Percentiles rank a stretch among this genome's conserved stretches.
Evolutionary conservation across 2,329 filamentous ascomycete genomes (phyloP).

Genomic region (Penicillium digitatum): DNA sequence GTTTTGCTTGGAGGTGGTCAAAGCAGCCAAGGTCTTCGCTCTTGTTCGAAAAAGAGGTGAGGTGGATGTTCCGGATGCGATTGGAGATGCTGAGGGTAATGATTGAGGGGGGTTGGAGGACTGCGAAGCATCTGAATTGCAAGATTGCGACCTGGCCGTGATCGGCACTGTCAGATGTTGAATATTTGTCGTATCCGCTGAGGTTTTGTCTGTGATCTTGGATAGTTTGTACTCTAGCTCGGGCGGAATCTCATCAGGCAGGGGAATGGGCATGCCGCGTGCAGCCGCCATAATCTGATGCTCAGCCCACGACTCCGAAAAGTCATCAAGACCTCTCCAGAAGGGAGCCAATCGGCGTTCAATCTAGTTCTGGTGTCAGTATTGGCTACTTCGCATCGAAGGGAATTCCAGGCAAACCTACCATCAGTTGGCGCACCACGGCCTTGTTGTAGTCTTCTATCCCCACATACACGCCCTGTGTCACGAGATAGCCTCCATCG

Average conservation of each 20-base stretch:
- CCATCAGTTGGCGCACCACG: conserved; percentile 84
- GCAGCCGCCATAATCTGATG: conserved; percentile 91
- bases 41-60: conserved; percentile 69
- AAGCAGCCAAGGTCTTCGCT: conserved; percentile 82
- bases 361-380: conserved; percentile 58
- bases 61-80: conserved; percentile 48
- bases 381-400: neutral
- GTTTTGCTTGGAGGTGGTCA: conserved; percentile 72
- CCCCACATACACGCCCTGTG: conserved; percentile 87
- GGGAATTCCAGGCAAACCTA: conserved; percentile 43
- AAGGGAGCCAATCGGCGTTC: conserved; percentile 90
- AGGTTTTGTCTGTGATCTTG: conserved; percentile 46
- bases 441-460: conserved; percentile 89
- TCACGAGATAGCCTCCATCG: conserved; percentile 91
- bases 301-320: conserved; percentile 84
- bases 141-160: conserved; percentile 69
- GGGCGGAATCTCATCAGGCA: conserved; percentile 75
- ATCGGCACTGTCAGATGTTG: conserved; percentile 77
- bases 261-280: conserved; percentile 75
- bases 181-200: conserved; percentile 56
- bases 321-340: conserved; percentile 89
- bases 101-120: conserved; percentile 61
- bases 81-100: conserved; percentile 57
- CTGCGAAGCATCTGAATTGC: conserved; percentile 68
- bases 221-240: conserved; percentile 57